Percentiles rank a stretch among this genome's conserved stretches.
phyloP scores from a whole-genome alignment of 2,329 filamentous ascomycete genomes.

The Alternaria sp. region DNA sequence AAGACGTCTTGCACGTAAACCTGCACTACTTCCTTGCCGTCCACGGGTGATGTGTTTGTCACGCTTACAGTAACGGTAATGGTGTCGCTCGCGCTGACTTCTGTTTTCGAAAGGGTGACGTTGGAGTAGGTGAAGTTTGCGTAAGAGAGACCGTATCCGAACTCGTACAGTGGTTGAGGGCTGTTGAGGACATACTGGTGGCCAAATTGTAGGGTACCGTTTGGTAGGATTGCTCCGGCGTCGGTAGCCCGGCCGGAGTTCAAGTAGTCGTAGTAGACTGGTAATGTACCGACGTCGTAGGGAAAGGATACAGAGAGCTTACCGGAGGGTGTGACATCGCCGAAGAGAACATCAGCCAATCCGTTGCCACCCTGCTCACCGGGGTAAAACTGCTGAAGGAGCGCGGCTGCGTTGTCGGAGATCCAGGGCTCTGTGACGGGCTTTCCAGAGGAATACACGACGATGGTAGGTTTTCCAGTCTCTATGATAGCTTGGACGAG shows the following conservation, averaged over 20 bases:
- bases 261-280: conserved; percentile 76
- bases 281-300: conserved; percentile 70
- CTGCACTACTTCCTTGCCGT: conserved; percentile 73
- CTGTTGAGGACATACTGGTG: conserved; percentile 70
- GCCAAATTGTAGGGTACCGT: conserved; percentile 70
- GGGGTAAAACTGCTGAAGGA: conserved; percentile 79
- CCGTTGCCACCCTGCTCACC: conserved; percentile 73
- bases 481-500: conserved; percentile 73
- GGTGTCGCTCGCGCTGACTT: conserved; percentile 60
- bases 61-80: conserved; percentile 68
- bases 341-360: conserved; percentile 69
- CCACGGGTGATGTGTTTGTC: conserved; percentile 65
- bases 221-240: conserved; percentile 62
- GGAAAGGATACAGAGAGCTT: conserved; percentile 74
- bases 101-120: conserved; percentile 60
- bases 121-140: conserved; percentile 68
- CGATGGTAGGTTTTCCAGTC: conserved; percentile 72
- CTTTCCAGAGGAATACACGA: conserved; percentile 74
- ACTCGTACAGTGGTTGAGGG: conserved; percentile 69
- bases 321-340: conserved; percentile 70
- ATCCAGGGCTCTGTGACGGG: conserved; percentile 79
- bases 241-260: conserved; percentile 68
- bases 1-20: conserved; percentile 71
- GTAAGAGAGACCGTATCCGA: conserved; percentile 73
- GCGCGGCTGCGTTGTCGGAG: conserved; percentile 67